phyloP scores from a whole-genome alignment of 257 asterid species.

The Nicotiana otophora region DNA sequence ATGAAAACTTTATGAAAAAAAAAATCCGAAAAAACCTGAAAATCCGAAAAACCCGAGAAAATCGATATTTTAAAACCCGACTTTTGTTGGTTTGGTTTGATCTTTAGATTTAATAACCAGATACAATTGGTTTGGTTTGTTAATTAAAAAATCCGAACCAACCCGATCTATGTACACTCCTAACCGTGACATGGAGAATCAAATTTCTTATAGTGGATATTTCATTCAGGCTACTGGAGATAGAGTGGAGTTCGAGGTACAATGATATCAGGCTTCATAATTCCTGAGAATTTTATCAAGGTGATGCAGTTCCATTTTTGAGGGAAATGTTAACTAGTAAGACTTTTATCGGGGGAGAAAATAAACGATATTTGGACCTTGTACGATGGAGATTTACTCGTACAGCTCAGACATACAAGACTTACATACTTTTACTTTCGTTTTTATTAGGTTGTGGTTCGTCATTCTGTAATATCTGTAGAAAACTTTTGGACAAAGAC shows the following conservation, averaged over 20 bases:
- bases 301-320: neutral
- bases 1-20: too few species aligned
- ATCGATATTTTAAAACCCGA: too few species aligned
- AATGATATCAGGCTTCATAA: neutral
- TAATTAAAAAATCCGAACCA: too few species aligned
- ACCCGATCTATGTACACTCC: too few species aligned
- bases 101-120: too few species aligned
- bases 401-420: neutral
- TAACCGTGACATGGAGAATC: neutral
- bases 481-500: neutral
- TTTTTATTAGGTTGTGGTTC: neutral
- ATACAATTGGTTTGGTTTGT: too few species aligned
- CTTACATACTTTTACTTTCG: neutral
- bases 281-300: neutral
- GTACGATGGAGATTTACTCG: neutral
- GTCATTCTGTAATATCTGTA: neutral
- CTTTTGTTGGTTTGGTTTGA: too few species aligned
- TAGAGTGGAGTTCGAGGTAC: slow-evolving; percentile 18
- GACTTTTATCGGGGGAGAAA: neutral
- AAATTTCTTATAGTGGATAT: neutral
- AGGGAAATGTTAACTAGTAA: neutral
- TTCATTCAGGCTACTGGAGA: slow-evolving; percentile 26
- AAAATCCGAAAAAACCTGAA: too few species aligned
- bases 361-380: neutral
- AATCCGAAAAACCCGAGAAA: too few species aligned